phyloP scores from a whole-genome alignment of 768 basidiomycete genomes.

The Scleroderma bovista region DNA sequence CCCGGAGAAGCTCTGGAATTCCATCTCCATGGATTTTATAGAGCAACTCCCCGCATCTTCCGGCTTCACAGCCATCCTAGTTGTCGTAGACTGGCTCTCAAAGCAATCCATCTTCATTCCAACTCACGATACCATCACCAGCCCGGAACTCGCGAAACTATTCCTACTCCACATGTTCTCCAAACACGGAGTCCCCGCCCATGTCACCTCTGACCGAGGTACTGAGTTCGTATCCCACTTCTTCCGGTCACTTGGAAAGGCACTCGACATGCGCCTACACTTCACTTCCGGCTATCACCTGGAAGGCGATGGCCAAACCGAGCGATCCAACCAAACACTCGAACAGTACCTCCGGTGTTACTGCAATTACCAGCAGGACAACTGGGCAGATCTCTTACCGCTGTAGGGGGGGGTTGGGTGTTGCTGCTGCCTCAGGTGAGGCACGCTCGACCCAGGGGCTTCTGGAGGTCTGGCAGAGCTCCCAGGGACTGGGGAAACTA shows the following conservation, averaged over 20 bases:
- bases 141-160: not conserved
- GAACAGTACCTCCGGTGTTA: not conserved
- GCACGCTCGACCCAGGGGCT: too few species aligned
- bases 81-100: not conserved
- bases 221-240: conserved; percentile 30
- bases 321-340: conserved; percentile 9
- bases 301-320: conserved; percentile 17
- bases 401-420: too few species aligned
- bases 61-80: not conserved
- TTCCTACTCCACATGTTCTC: conserved; percentile 13
- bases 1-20: not conserved
- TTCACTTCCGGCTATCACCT: conserved; percentile 20
- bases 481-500: too few species aligned
- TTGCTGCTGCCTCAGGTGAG: too few species aligned
- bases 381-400: conserved; percentile 18
- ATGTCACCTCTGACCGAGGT: conserved; percentile 6
- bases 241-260: conserved; percentile 20
- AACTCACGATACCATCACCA: not conserved
- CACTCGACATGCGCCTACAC: conserved; percentile 19
- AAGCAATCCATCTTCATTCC: not conserved
- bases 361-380: not conserved
- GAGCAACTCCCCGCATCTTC: conserved; percentile 13
- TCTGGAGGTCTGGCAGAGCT: too few species aligned
- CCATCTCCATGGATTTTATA: conserved; percentile 9
- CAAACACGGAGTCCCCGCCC: not conserved